Base-by-base conservation (phyloP, 2,329 filamentous ascomycete genomes). In the Curvularia sp. region DNA sequence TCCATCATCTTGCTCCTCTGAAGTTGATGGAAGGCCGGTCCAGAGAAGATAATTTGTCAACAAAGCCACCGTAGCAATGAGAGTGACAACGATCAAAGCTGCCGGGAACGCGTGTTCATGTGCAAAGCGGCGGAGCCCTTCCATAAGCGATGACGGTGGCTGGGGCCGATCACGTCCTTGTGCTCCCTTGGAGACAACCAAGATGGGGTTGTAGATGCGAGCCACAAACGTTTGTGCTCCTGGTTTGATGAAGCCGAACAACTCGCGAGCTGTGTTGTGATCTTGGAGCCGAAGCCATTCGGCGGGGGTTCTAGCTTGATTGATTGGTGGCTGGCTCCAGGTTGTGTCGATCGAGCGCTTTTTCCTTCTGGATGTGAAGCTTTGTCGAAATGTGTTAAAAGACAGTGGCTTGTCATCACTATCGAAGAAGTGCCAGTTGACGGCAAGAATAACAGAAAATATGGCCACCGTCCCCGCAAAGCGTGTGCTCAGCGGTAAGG, bases 241-340 rank as follows among this genome's bases (percentile, higher is more conserved):
- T 6, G 90, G 90, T 63, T 91, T 92, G 66, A 93, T 84, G 31
- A 90, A 85, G n/a, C 86, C 83, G 72, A 93, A 91, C 15, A 93
- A 84, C 69, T 93, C 91, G 38, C 85, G 85, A 2, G 90, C 90
- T 1, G 90, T 92, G 69, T 91, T 89, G 66, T 92, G 89, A 66
- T 93, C 90, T 73, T 93, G 91, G 55, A 92, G 82, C 26, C 85
- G 84, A 49, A 93, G 81, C 91, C 91, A 94, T 15, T 90, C 89
- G 4, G 84, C 87, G 1, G 89, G 90, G n/a, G 88, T 90, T 60
- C 90, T 83, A 2, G 89, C 89, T 71, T 92, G 89, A 68, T 93
- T 88, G 60, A 93, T 84, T 22, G 85, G 83, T 10, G 87, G 81
- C 1, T 87, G 81, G 3, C 52, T 70, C 68, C 67, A 71, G 7